phyloP scores from a whole-genome alignment of 2,329 filamentous ascomycete species.

The Penicillium sp. region DNA sequence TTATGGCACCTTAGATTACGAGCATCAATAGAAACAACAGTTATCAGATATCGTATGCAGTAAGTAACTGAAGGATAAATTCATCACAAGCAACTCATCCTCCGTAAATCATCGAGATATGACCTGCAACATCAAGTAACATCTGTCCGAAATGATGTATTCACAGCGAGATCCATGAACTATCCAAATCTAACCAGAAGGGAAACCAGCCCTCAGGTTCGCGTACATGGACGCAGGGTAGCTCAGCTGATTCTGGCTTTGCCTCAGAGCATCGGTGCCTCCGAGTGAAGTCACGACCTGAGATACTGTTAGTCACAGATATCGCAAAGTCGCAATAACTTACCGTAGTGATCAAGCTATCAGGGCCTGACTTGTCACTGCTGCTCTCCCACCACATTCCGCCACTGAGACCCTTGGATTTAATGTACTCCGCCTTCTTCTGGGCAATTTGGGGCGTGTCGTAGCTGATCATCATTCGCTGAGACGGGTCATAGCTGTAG shows the following conservation, averaged over 20 bases:
- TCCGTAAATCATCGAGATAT: not conserved
- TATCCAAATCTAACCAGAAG: not conserved
- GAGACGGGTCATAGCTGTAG: conserved; percentile 64
- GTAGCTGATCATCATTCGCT: conserved; percentile 66
- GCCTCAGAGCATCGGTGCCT: not conserved
- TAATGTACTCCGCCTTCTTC: conserved; percentile 68
- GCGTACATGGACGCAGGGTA: not conserved
- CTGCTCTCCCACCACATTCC: conserved; percentile 98
- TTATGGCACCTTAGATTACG: too few relatives aligned
- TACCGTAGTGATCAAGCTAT: conserved; percentile 62
- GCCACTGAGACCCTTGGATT: conserved; percentile 64
- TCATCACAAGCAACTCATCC: not conserved
- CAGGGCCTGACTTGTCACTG: conserved; percentile 60
- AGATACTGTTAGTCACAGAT: not conserved
- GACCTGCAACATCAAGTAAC: not conserved
- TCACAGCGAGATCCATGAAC: not conserved
- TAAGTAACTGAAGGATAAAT: not conserved
- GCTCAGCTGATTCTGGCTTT: not conserved
- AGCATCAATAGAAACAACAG: not conserved
- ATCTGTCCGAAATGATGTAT: not conserved
- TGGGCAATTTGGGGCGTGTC: conserved; percentile 64
- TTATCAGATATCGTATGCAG: not conserved
- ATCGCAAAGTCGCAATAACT: conserved; percentile 1
- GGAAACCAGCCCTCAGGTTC: not conserved
- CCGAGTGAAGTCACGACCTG: not conserved